phyloP scores from a whole-genome alignment of 176 grass and related monocot genomes.

The Oryza meridionalis region DNA sequence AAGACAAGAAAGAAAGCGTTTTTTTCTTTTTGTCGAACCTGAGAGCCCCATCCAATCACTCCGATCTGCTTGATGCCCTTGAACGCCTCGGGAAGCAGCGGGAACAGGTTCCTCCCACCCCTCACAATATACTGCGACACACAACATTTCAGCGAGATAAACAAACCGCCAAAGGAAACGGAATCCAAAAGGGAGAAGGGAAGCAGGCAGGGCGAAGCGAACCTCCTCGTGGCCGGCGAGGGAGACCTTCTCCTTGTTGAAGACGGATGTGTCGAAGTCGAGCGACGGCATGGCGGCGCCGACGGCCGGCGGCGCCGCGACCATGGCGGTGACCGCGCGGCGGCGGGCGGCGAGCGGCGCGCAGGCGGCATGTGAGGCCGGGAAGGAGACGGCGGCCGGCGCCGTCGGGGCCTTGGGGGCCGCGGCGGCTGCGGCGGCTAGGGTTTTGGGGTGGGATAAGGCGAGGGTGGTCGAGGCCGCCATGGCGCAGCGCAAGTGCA shows the following conservation, averaged over 20 bases:
- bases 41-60: conserved; percentile 89
- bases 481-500: conserved; percentile 23
- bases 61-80: conserved; percentile 94
- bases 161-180: not conserved
- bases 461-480: conserved; percentile 52
- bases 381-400: conserved; percentile 8
- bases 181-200: too few species aligned
- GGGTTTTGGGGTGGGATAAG: conserved; percentile 62
- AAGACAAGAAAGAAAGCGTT: not conserved
- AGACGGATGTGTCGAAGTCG: conserved; percentile 73
- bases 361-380: conserved; percentile 19
- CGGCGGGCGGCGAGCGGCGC: conserved; percentile 19
- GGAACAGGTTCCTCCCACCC: conserved; percentile 89
- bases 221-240: conserved; percentile 92
- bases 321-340: conserved; percentile 48
- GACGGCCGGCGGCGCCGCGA: conserved; percentile 50
- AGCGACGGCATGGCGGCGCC: conserved; percentile 56
- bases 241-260: conserved; percentile 96
- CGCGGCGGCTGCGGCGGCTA: conserved; percentile 6
- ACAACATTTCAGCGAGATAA: not conserved
- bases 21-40: conserved; percentile 42
- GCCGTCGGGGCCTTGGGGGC: not conserved
- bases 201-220: not conserved
- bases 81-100: conserved; percentile 77
- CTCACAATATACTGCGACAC: conserved; percentile 71